phyloP scores from a whole-genome alignment of 164 flowering plant genomes.

The Protea cynaroides region DNA sequence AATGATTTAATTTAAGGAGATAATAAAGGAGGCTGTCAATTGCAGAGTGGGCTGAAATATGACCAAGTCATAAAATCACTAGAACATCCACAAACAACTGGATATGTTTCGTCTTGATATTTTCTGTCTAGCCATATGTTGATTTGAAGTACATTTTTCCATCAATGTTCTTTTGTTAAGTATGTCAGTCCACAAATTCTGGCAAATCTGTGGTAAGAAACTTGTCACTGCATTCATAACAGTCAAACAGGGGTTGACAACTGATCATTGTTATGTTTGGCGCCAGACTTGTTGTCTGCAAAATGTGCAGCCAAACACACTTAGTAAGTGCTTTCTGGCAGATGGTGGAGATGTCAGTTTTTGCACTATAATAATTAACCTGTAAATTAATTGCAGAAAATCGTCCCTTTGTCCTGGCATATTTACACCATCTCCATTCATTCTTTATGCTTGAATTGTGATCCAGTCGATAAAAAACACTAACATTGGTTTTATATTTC shows the following conservation, averaged over 20 bases:
- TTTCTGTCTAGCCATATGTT: no score
- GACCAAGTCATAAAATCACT: no score
- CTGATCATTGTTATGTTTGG: background rate
- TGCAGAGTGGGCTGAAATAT: no score
- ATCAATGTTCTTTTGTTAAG: no score
- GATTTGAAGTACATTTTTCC: background rate
- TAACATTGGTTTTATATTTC: conserved; percentile 11
- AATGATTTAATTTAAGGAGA: no score
- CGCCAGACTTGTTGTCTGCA: background rate
- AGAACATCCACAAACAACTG: no score
- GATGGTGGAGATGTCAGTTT: background rate
- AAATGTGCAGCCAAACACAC: background rate
- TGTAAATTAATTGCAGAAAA: background rate
- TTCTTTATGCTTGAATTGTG: background rate
- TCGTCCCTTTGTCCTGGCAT: background rate
- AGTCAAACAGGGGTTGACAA: background rate
- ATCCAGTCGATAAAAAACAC: background rate
- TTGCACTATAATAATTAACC: background rate
- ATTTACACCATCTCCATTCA: no score
- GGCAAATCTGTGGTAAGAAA: no score
- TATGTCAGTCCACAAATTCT: no score
- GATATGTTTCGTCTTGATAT: no score
- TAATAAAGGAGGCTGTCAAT: no score
- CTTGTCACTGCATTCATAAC: background rate
- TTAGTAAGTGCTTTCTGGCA: no score